Evolutionary conservation across 176 grass and related monocot species (phyloP).

Genomic region (Cenchrus purpureus): DNA sequence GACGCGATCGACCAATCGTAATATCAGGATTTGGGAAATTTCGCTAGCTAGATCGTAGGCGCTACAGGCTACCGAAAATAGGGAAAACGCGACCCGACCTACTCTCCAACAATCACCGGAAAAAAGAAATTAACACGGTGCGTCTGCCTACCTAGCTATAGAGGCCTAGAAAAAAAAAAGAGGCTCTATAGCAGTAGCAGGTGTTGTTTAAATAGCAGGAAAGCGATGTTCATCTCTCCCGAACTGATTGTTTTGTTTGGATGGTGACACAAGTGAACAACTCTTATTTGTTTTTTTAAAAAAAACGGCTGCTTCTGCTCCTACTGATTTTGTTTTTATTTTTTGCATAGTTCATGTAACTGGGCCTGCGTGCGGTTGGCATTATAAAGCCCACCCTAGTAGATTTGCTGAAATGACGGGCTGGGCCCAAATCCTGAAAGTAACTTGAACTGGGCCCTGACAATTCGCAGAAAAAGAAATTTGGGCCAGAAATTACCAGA

Average conservation of each 20-base stretch:
- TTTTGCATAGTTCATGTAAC: not conserved
- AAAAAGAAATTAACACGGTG: not conserved
- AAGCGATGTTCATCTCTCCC: not conserved
- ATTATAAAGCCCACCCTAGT: too few species aligned
- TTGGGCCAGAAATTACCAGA: too few species aligned
- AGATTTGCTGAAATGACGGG: not conserved
- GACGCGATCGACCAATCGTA: not conserved
- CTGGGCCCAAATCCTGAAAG: not conserved
- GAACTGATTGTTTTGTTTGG: not conserved
- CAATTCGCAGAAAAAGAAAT: too few species aligned
- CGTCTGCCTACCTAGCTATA: not conserved
- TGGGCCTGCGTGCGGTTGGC: not conserved
- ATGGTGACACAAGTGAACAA: slow-evolving; percentile 2
- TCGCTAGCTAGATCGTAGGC: not conserved
- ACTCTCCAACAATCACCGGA: not conserved
- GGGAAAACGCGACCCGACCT: slow-evolving; percentile 12
- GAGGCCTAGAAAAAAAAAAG: not conserved
- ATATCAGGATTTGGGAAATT: not conserved
- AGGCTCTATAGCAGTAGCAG: not conserved
- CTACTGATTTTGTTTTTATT: too few species aligned
- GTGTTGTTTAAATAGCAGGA: not conserved
- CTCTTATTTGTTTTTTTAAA: not conserved
- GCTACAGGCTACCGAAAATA: slow-evolving; percentile 16
- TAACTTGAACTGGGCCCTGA: not conserved
- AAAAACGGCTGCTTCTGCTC: not conserved